These are phyloP conservation scores for Lepidopterella palustris DNA, from an alignment of 495 filamentous ascomycete genomes.

Conservation along the genomic window DNA sequence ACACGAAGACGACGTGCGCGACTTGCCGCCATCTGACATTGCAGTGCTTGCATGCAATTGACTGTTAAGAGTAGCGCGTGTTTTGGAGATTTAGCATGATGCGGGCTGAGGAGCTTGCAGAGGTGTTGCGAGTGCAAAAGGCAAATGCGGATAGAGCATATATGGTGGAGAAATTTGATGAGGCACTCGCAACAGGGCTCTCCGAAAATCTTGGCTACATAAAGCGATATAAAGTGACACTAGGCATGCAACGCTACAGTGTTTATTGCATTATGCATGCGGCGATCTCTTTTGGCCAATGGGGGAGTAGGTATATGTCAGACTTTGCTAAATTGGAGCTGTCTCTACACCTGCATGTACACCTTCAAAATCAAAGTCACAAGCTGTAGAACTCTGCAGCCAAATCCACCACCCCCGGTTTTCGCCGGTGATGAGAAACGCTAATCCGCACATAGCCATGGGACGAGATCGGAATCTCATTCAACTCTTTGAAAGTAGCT, in stretches of 20 bases:
- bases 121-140: not conserved
- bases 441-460: too few relatives aligned
- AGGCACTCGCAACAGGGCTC: not conserved
- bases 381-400: not conserved
- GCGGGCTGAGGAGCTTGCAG: not conserved
- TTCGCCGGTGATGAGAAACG: not conserved
- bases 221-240: too few relatives aligned
- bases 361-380: not conserved
- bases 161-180: not conserved
- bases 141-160: not conserved
- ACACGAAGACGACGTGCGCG: constrained; percentile 28
- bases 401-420: not conserved
- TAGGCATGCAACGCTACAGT: too few relatives aligned
- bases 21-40: constrained; percentile 29
- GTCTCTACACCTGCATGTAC: not conserved
- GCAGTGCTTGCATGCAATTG: constrained; percentile 10
- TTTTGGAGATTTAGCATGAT: constrained; percentile 12
- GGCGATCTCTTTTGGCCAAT: too few relatives aligned
- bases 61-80: constrained; percentile 5
- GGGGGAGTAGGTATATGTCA: too few relatives aligned
- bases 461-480: too few relatives aligned
- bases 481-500: too few relatives aligned
- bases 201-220: too few relatives aligned
- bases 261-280: too few relatives aligned
- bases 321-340: not conserved